Percentiles rank a stretch among this genome's conserved stretches.
Conservation (phyloP, 768 basidiomycete species). For the Termitomyces sp. region DNA sequence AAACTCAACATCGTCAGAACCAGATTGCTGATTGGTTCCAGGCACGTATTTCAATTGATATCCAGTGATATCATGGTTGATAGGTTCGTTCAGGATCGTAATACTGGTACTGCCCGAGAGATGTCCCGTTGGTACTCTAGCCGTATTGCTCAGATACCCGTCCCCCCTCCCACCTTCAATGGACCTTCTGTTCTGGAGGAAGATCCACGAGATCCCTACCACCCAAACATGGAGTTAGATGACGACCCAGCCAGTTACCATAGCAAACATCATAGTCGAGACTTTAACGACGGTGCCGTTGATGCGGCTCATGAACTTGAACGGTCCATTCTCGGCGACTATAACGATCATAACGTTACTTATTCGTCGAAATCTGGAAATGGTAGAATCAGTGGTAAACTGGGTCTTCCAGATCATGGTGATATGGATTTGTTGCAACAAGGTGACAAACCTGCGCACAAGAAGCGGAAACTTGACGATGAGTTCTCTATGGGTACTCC, state of each 20-base stretch:
- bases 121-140: slow-evolving; percentile 55
- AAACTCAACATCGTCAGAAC: slow-evolving; percentile 67
- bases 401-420: slow-evolving; percentile 48
- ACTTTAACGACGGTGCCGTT: slow-evolving; percentile 35
- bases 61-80: slow-evolving; percentile 1
- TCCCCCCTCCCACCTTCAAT: slow-evolving; percentile 22
- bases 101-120: slow-evolving; percentile 51
- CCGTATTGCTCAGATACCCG: slow-evolving; percentile 40
- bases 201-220: slow-evolving; percentile 18
- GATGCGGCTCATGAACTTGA: slow-evolving; percentile 56
- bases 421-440: slow-evolving; percentile 43
- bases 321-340: slow-evolving; percentile 44
- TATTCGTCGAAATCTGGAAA: slow-evolving; percentile 31
- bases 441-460: slow-evolving; percentile 35
- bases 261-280: slow-evolving; percentile 22
- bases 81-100: slow-evolving; percentile 52
- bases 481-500: slow-evolving; percentile 28
- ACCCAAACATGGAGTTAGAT: slow-evolving; percentile 25
- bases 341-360: slow-evolving; percentile 11
- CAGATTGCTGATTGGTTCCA: slow-evolving; percentile 75
- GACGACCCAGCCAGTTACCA: slow-evolving; percentile 20
- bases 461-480: slow-evolving; percentile 58
- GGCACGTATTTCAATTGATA: slow-evolving; percentile 32
- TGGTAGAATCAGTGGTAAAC: slow-evolving; percentile 43
- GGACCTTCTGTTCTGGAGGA: slow-evolving; percentile 20